Evolutionary conservation across 768 basidiomycete species (phyloP).

Genomic region (Steccherinum ochraceum): DNA sequence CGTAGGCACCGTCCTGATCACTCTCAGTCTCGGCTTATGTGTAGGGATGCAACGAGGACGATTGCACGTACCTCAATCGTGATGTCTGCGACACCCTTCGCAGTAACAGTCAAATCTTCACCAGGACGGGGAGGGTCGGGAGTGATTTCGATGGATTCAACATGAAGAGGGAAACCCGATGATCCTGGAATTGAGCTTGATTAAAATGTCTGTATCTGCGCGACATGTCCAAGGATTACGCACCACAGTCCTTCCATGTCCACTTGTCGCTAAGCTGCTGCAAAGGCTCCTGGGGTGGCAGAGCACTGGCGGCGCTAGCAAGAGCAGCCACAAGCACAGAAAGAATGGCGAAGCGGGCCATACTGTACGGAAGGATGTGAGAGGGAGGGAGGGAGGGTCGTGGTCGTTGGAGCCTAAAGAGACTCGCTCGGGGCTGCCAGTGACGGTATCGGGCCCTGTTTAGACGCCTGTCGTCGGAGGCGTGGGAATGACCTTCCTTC

Average conservation of each 20-base stretch:
- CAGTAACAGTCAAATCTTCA: slow-evolving; percentile 79
- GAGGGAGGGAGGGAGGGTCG: background rate
- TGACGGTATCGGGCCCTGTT: no score
- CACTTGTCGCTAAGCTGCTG: slow-evolving; percentile 16
- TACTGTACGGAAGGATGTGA: slow-evolving; percentile 11
- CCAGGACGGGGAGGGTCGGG: slow-evolving; percentile 93
- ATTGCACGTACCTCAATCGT: slow-evolving; percentile 53
- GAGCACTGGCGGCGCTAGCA: slow-evolving; percentile 18
- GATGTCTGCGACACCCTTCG: slow-evolving; percentile 50
- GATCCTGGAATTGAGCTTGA: slow-evolving; percentile 34
- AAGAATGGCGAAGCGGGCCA: slow-evolving; percentile 20
- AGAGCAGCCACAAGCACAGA: slow-evolving; percentile 21
- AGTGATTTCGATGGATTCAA: slow-evolving; percentile 63
- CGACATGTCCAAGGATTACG: slow-evolving; percentile 19
- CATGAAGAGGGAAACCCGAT: slow-evolving; percentile 40
- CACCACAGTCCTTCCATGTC: slow-evolving; percentile 68
- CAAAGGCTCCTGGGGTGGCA: slow-evolving; percentile 26
- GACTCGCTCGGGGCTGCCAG: no score
- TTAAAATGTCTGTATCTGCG: background rate
- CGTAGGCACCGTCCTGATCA: slow-evolving; percentile 83
- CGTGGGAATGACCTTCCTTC: background rate
- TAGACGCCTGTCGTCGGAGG: no score
- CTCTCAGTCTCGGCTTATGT: background rate
- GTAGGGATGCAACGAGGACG: background rate
- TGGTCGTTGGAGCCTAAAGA: background rate